phyloP scores from a whole-genome alignment of 192 early-diverging fungal genomes.

The Linderina pennispora region DNA sequence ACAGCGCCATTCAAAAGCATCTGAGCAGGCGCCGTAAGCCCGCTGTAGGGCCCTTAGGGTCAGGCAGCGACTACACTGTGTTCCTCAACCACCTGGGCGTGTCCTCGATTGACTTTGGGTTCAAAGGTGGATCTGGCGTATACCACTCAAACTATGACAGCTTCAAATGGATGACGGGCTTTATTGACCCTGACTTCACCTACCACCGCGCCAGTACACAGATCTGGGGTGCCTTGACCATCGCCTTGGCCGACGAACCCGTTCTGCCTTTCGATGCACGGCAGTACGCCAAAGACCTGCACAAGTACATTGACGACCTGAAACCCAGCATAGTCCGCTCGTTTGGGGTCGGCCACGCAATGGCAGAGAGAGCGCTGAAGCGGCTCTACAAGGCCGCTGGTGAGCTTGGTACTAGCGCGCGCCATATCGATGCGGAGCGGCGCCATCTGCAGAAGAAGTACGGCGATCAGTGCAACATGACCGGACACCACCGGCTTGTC shows the following conservation, averaged over 20 bases:
- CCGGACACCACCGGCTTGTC: neutral
- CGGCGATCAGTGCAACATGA: slow-evolving; percentile 1
- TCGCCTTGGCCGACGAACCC: slow-evolving; percentile 22
- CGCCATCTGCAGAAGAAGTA: neutral
- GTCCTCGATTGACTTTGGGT: slow-evolving; percentile 38
- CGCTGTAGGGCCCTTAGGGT: slow-evolving; percentile 14
- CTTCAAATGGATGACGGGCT: slow-evolving; percentile 50
- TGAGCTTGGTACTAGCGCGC: neutral
- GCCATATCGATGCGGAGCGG: neutral
- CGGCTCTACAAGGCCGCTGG: neutral
- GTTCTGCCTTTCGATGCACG: slow-evolving; percentile 27
- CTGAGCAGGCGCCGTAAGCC: neutral
- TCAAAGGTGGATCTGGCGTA: slow-evolving; percentile 40
- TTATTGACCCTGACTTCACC: slow-evolving; percentile 34
- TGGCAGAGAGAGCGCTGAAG: neutral
- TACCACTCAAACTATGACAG: slow-evolving; percentile 55
- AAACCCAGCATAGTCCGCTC: neutral
- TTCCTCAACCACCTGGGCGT: slow-evolving; percentile 50
- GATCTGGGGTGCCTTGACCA: slow-evolving; percentile 16
- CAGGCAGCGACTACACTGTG: slow-evolving; percentile 44
- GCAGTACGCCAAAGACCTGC: slow-evolving; percentile 29
- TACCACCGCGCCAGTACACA: slow-evolving; percentile 34
- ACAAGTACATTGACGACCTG: slow-evolving; percentile 1
- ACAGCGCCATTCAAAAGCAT: neutral
- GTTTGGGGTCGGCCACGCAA: neutral